Evolutionary conservation across 148 eudicot species (phyloP).

Genomic region (Suaeda aralocaspica): DNA sequence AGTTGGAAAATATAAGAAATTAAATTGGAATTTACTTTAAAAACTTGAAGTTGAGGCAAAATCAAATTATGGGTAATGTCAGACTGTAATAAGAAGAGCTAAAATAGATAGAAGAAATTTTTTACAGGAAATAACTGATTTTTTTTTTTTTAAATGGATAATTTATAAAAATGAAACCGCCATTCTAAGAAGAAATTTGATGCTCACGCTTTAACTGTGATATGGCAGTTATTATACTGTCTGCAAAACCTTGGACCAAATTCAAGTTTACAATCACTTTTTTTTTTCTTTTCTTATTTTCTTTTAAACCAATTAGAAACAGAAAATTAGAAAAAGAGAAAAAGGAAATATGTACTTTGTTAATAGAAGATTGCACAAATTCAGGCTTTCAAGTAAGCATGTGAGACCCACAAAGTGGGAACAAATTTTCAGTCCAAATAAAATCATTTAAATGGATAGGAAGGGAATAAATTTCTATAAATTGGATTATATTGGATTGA

Average conservation of each 20-base stretch:
- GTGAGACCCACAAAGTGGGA: slow-evolving; percentile 9
- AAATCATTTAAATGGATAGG: too few species aligned
- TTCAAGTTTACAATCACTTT: background rate
- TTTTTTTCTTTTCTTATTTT: background rate
- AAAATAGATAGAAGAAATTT: too few species aligned
- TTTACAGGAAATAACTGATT: background rate
- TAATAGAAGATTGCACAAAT: too few species aligned
- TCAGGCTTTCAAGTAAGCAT: slow-evolving; percentile 1
- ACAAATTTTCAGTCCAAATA: background rate
- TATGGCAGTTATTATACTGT: background rate
- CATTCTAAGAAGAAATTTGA: background rate
- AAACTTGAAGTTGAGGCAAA: too few species aligned
- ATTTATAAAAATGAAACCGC: slow-evolving; percentile 1
- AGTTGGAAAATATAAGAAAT: background rate
- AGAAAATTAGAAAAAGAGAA: too few species aligned
- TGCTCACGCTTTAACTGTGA: slow-evolving; percentile 18
- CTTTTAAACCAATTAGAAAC: background rate
- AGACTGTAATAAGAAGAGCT: too few species aligned
- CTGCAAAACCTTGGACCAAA: slow-evolving; percentile 11
- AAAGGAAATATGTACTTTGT: too few species aligned
- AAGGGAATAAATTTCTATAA: too few species aligned
- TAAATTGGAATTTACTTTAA: too few species aligned
- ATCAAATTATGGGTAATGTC: too few species aligned
- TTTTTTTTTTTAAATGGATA: background rate
- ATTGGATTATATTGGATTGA: background rate